A percentile compares a stretch with the other conserved stretches of the same genome.
Conservation (phyloP, 805 yeast genomes). For the Zygosaccharomyces rouxii region DNA sequence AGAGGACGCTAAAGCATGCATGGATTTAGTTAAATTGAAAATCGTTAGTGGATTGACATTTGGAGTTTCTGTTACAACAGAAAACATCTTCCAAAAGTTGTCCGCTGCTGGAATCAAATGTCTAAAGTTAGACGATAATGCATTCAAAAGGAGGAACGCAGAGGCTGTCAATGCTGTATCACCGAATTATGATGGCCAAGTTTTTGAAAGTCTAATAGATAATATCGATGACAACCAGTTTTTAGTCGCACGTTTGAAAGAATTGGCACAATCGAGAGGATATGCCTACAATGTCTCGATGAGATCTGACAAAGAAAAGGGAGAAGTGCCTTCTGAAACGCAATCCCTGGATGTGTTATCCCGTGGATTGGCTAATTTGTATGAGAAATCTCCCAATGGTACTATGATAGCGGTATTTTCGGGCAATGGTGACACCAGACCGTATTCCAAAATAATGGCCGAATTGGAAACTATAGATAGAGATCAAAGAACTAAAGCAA, state of each 20-base stretch:
- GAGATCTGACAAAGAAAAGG: conserved; percentile 1
- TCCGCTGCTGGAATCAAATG: conserved; percentile 30
- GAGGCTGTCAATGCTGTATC: too few species aligned
- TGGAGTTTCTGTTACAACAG: conserved; percentile 50
- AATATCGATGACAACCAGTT: conserved; percentile 44
- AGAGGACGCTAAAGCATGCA: conserved; percentile 78
- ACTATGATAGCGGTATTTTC: conserved; percentile 59
- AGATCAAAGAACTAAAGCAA: conserved; percentile 38
- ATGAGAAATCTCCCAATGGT: conserved; percentile 50
- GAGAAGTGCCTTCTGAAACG: conserved; percentile 9
- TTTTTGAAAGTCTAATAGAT: conserved; percentile 40
- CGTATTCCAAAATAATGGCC: conserved; percentile 37
- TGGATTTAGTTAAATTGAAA: conserved; percentile 70
- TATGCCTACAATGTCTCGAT: conserved; percentile 31
- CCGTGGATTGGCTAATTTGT: conserved; percentile 44
- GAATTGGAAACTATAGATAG: conserved; percentile 43
- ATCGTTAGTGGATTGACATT: conserved; percentile 59
- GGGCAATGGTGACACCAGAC: conserved; percentile 57
- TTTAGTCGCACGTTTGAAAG: conserved; percentile 52
- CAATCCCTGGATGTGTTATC: conserved; percentile 36
- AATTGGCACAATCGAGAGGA: conserved; percentile 45
- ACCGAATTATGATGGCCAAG: conserved; percentile 49
- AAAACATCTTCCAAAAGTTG: conserved; percentile 41
- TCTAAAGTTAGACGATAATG: conserved; percentile 36
- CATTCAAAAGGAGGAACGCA: conserved; percentile 27